Evolutionary conservation across 176 grass and related monocot genomes (phyloP).

Genomic region (bread wheat (Triticum aestivum)): IWGSC_CS_RefSeq_v2.1 NC_057809.1:17918053-17918552

Average conservation of each 20-base stretch:
- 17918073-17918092: neutral
- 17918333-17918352: too few species aligned
- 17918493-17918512: too few species aligned
- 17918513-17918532: too few species aligned
- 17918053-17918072: conserved; percentile 40
- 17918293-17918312: neutral
- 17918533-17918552: too few species aligned
- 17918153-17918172: neutral
- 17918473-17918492: too few species aligned
- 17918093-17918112: neutral
- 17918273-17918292: neutral
- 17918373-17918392: too few species aligned
- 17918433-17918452: too few species aligned
- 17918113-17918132: neutral
- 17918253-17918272: neutral
- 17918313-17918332: too few species aligned
- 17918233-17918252: neutral
- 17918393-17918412: too few species aligned
- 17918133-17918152: neutral
- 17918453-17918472: too few species aligned
- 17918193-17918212: conserved; percentile 10
- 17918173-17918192: conserved; percentile 41
- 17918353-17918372: too few species aligned
- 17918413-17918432: too few species aligned
- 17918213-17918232: conserved; percentile 5